phyloP scores from a whole-genome alignment of 805 yeast genomes.

The Ogataea nonfermentans region DNA sequence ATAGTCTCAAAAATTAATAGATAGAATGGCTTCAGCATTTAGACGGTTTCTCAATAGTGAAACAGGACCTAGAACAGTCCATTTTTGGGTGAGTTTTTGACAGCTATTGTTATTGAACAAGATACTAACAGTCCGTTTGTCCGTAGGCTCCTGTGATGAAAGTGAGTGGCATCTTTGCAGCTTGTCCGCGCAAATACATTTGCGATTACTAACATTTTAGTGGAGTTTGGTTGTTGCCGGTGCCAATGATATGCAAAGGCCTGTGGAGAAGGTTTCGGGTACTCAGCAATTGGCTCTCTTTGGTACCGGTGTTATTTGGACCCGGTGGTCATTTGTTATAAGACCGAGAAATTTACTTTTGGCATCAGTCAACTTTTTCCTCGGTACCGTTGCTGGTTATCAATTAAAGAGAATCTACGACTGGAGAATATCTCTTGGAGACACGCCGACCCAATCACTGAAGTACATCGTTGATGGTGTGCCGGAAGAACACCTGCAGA shows the following conservation, averaged over 20 bases:
- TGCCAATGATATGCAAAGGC: slow-evolving; percentile 78
- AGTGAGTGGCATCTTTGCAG: slow-evolving; percentile 25
- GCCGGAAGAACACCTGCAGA: slow-evolving; percentile 6
- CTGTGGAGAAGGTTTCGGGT: slow-evolving; percentile 88
- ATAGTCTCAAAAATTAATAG: not conserved
- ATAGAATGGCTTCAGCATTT: slow-evolving; percentile 52
- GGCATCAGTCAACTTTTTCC: slow-evolving; percentile 92
- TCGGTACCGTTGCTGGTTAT: slow-evolving; percentile 84
- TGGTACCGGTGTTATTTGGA: slow-evolving; percentile 95
- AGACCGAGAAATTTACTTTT: slow-evolving; percentile 81
- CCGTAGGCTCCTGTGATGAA: slow-evolving; percentile 57
- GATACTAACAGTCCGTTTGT: slow-evolving; percentile 13
- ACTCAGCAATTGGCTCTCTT: slow-evolving; percentile 83
- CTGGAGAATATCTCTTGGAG: slow-evolving; percentile 67
- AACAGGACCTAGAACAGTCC: slow-evolving; percentile 97
- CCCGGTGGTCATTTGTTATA: slow-evolving; percentile 96
- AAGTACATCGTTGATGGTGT: slow-evolving; percentile 57
- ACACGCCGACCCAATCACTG: slow-evolving; percentile 52
- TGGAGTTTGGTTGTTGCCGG: slow-evolving; percentile 96
- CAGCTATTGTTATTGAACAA: not conserved
- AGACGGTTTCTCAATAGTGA: slow-evolving; percentile 74
- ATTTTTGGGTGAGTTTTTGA: slow-evolving; percentile 74
- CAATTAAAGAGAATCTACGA: slow-evolving; percentile 71
- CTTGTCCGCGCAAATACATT: slow-evolving; percentile 1
- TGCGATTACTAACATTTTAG: slow-evolving; percentile 28